Evolutionary conservation across 2,329 filamentous ascomycete species (phyloP).

Genomic region (Venturia effusa): DNA sequence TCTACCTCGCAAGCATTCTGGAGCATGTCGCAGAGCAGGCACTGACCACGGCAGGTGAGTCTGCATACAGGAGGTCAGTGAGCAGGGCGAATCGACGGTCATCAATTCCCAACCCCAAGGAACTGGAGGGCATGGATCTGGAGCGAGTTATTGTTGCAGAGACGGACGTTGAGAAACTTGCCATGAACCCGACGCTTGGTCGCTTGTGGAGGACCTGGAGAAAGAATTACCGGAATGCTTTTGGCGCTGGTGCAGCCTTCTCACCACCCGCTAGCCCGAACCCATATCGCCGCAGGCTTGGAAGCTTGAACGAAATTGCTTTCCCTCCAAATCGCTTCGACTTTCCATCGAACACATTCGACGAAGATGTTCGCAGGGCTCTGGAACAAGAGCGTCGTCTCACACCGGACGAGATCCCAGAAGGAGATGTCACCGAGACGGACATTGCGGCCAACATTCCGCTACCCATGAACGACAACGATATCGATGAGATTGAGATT

Average conservation of each 20-base stretch:
- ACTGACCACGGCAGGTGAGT: slow-evolving; percentile 75
- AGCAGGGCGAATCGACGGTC: slow-evolving; percentile 28
- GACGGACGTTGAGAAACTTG: slow-evolving; percentile 83
- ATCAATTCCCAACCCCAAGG: slow-evolving; percentile 30
- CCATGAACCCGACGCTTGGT: slow-evolving; percentile 78
- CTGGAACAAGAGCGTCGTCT: slow-evolving; percentile 6
- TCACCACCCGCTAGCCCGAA: background rate
- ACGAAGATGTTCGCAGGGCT: slow-evolving; percentile 17
- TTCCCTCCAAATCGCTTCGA: background rate
- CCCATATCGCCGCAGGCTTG: slow-evolving; percentile 1
- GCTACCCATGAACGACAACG: slow-evolving; percentile 55
- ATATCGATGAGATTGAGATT: slow-evolving; percentile 71
- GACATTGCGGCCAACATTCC: slow-evolving; percentile 50
- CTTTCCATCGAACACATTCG: slow-evolving; percentile 15
- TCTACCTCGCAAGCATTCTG: slow-evolving; percentile 89
- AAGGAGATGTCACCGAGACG: slow-evolving; percentile 34
- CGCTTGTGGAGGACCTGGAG: slow-evolving; percentile 93
- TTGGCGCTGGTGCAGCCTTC: background rate
- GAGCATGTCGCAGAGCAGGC: slow-evolving; percentile 92
- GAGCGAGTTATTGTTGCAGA: slow-evolving; percentile 78
- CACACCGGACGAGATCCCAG: slow-evolving; percentile 21
- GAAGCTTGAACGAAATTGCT: slow-evolving; percentile 8
- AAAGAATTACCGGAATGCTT: slow-evolving; percentile 55
- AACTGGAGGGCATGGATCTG: slow-evolving; percentile 44
- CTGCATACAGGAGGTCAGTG: slow-evolving; percentile 56